phyloP scores from a whole-genome alignment of 345 rosid species.

The Salix udensis region DNA sequence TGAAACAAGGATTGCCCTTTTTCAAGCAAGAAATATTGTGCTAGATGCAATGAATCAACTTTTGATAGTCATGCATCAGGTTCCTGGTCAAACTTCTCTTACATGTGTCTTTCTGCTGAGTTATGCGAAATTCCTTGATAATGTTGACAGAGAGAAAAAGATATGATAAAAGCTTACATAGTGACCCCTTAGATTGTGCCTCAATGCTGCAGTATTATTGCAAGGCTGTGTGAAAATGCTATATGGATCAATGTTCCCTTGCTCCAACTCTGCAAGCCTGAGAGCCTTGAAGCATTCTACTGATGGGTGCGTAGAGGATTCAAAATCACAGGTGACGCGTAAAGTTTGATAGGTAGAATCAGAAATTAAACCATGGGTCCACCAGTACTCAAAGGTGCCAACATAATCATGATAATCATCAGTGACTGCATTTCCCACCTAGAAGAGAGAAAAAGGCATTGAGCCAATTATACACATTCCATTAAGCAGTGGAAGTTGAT shows the following conservation, averaged over 20 bases:
- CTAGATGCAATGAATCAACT: background rate
- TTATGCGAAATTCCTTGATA: background rate
- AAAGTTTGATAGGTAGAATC: conserved; percentile 70
- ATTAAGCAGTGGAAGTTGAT: conserved; percentile 6
- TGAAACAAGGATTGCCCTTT: background rate
- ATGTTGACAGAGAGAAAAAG: background rate
- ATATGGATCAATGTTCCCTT: conserved; percentile 76
- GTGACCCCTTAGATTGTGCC: conserved; percentile 56
- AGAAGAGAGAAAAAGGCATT: background rate
- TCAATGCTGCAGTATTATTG: conserved; percentile 47
- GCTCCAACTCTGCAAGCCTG: conserved; percentile 52
- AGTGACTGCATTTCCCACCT: conserved; percentile 96
- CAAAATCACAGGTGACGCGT: conserved; percentile 48
- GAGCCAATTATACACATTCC: background rate
- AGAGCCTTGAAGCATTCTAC: conserved; percentile 57
- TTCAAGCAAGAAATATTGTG: background rate
- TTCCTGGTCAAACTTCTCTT: background rate
- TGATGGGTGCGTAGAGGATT: conserved; percentile 68
- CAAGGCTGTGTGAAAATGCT: conserved; percentile 86
- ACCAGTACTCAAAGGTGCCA: conserved; percentile 94
- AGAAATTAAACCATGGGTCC: conserved; percentile 92
- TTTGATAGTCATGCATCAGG: background rate
- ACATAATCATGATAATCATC: conserved; percentile 82
- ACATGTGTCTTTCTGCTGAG: background rate
- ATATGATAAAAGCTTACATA: conserved; percentile 49